Conservation (phyloP, 108 stramenopile species). For the Nitzschia inconspicua region DNA sequence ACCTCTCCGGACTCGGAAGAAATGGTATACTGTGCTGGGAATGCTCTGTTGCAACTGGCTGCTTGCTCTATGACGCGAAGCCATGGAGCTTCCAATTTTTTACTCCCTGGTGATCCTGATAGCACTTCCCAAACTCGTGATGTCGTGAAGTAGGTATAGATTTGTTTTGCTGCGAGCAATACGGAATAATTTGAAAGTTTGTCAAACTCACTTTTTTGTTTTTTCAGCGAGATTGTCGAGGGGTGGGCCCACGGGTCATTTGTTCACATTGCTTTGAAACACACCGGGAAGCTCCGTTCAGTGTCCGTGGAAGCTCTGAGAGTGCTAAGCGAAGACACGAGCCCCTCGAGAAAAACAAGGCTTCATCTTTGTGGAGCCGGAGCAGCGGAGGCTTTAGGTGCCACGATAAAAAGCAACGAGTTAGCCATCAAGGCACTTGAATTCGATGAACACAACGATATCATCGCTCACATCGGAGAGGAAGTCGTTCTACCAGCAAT, state of each 20-base stretch:
- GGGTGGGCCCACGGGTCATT: slow-evolving; percentile 60
- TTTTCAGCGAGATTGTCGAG: slow-evolving; percentile 51
- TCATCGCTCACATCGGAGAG: slow-evolving; percentile 1
- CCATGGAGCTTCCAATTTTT: neutral
- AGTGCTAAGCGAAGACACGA: slow-evolving; percentile 62
- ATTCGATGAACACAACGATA: neutral
- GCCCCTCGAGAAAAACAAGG: slow-evolving; percentile 31
- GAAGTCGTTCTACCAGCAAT: too few relatives aligned
- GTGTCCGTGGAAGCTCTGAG: slow-evolving; percentile 46
- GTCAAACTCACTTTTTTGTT: neutral
- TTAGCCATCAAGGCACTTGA: neutral
- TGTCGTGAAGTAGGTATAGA: slow-evolving; percentile 42
- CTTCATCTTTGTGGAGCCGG: slow-evolving; percentile 43
- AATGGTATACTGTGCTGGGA: slow-evolving; percentile 44
- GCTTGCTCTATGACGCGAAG: slow-evolving; percentile 41
- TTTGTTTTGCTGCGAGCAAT: neutral
- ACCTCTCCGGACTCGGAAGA: slow-evolving; percentile 18
- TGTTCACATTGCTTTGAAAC: slow-evolving; percentile 44
- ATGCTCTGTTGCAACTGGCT: slow-evolving; percentile 53
- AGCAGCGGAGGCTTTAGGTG: slow-evolving; percentile 46
- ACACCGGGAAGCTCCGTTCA: slow-evolving; percentile 33
- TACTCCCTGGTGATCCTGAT: too few relatives aligned
- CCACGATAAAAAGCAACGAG: slow-evolving; percentile 29
- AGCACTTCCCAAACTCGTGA: slow-evolving; percentile 6
- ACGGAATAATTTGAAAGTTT: neutral